Evolutionary conservation across 345 rosid genomes (phyloP).

Genomic region (Anastatica hierochuntica): DNA sequence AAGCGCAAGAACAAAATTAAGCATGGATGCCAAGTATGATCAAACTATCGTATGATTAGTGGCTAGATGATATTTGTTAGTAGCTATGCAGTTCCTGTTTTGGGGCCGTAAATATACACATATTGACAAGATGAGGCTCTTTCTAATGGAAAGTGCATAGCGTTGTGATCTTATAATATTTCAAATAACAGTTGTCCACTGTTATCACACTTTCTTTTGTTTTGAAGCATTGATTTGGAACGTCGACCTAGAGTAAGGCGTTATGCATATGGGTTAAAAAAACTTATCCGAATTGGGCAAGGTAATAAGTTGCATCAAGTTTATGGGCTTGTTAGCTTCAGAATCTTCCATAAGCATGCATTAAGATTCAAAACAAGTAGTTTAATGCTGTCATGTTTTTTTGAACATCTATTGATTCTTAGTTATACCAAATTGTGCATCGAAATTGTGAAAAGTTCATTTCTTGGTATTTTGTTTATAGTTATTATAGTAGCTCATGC

Average conservation of each 20-base stretch:
- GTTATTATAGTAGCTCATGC: no score
- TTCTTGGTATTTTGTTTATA: no score
- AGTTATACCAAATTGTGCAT: no score
- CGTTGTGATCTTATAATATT: not conserved
- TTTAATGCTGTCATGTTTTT: no score
- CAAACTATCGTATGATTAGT: no score
- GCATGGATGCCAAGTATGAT: conserved; percentile 73
- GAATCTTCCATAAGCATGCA: no score
- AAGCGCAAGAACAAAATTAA: conserved; percentile 68
- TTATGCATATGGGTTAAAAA: conserved; percentile 72
- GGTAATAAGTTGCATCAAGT: conserved; percentile 39
- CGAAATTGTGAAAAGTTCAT: no score
- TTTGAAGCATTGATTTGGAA: conserved; percentile 61
- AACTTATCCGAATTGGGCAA: conserved; percentile 78
- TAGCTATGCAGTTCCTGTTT: not conserved
- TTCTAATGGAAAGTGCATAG: conserved; percentile 6
- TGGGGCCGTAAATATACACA: not conserved
- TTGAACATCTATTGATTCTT: no score
- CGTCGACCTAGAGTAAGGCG: conserved; percentile 87
- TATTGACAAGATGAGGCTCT: not conserved
- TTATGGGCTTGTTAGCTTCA: not conserved
- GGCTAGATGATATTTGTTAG: no score
- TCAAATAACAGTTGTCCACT: no score
- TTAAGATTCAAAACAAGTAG: no score
- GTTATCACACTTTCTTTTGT: conserved; percentile 10